A percentile compares a stretch with the other conserved stretches of the same genome.
phyloP scores from a whole-genome alignment of 1,139 yeast genomes.

The Taiozyma sp. region DNA sequence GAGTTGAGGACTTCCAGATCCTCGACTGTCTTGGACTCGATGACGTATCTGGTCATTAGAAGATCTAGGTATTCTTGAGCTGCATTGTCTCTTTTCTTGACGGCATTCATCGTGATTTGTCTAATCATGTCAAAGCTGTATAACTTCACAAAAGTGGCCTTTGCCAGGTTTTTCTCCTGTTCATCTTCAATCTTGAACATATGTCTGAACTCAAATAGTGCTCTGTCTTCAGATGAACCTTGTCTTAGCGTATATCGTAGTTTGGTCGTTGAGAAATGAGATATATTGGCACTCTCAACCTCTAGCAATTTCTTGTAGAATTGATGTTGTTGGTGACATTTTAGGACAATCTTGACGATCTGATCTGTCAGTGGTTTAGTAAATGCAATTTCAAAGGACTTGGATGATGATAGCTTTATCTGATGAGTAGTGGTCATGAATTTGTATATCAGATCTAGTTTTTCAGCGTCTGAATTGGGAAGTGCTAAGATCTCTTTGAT shows the following conservation, averaged over 20 bases:
- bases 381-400: not conserved
- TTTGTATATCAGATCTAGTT: not conserved
- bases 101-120: slow-evolving; percentile 10
- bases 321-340: not conserved
- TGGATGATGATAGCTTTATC: not conserved
- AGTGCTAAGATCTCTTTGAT: not conserved
- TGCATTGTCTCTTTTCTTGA: slow-evolving; percentile 6
- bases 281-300: not conserved
- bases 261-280: not conserved
- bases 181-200: slow-evolving; percentile 3
- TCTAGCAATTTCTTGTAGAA: not conserved
- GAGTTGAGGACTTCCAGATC: not conserved
- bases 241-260: slow-evolving; percentile 3
- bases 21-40: not conserved
- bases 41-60: slow-evolving; percentile 7
- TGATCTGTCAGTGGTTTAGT: not conserved
- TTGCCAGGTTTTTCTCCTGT: not conserved
- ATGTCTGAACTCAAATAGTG: slow-evolving; percentile 6
- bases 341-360: not conserved
- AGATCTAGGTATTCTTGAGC: slow-evolving; percentile 16
- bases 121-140: slow-evolving; percentile 17
- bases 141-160: slow-evolving; percentile 7
- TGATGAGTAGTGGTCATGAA: not conserved
- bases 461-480: not conserved
- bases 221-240: slow-evolving; percentile 4